These are phyloP conservation scores for Hortiboletus flavorubellus DNA, from an alignment of 768 basidiomycete genomes.

Conservation along the genomic window DNA sequence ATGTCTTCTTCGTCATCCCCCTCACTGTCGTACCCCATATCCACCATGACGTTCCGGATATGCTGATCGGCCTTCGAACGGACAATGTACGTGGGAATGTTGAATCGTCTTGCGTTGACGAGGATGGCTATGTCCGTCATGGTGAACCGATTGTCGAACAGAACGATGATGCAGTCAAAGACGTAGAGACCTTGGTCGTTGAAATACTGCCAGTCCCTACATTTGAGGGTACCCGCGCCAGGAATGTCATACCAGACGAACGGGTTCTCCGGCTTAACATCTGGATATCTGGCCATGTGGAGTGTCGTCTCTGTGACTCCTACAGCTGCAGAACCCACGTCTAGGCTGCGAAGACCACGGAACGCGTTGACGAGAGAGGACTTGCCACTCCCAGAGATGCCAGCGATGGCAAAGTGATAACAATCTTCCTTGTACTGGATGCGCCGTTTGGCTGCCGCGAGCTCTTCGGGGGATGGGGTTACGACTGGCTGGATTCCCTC, in stretches of 20 bases:
- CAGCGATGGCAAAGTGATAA: conserved; percentile 36
- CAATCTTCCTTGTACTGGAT: conserved; percentile 25
- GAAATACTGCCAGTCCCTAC: conserved; percentile 23
- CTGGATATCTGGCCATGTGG: conserved; percentile 11
- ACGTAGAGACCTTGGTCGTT: conserved; percentile 23
- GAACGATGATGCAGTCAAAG: conserved; percentile 22
- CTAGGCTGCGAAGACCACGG: conserved; percentile 28
- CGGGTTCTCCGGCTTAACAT: conserved; percentile 10
- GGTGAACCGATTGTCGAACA: conserved; percentile 24
- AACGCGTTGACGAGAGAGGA: conserved; percentile 38
- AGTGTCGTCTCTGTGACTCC: conserved; percentile 20
- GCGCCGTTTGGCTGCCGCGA: conserved; percentile 14
- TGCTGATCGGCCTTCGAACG: conserved; percentile 24
- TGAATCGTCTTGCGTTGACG: conserved; percentile 12
- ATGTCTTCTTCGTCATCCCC: conserved; percentile 11
- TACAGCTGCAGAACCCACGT: conserved; percentile 14
- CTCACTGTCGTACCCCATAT: conserved; percentile 20
- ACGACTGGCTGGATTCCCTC: conserved; percentile 25
- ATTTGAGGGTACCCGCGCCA: conserved; percentile 20
- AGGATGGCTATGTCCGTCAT: conserved; percentile 22
- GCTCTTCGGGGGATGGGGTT: conserved; percentile 9
- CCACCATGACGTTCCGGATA: conserved; percentile 19
- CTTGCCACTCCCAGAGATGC: conserved; percentile 35
- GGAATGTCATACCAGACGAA: conserved; percentile 26
- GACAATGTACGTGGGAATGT: conserved; percentile 22